These are phyloP conservation scores for Gossypium schwendimanii DNA, from an alignment of 441 rosid genomes.

Conservation along the genomic window DNA sequence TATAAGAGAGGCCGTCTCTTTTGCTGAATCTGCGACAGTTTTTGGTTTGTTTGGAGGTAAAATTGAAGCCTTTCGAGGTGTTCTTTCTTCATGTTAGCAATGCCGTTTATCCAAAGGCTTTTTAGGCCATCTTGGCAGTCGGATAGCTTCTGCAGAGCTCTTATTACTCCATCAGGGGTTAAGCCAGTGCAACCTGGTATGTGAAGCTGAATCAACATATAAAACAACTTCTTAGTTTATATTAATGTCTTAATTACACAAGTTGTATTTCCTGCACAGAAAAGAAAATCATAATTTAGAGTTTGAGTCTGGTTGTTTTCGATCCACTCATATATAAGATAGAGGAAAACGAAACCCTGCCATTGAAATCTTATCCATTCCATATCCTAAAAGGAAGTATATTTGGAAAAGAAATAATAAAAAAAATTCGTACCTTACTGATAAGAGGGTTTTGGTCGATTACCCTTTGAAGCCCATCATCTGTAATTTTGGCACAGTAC, in stretches of 20 bases:
- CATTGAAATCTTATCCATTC: slow-evolving; percentile 8
- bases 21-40: neutral
- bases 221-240: neutral
- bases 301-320: neutral
- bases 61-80: slow-evolving; percentile 27
- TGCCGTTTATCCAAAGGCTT: slow-evolving; percentile 38
- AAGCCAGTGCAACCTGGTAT: slow-evolving; percentile 57
- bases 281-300: neutral
- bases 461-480: slow-evolving; percentile 40
- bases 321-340: neutral
- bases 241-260: too few relatives aligned
- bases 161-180: slow-evolving; percentile 64
- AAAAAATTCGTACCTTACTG: slow-evolving; percentile 26
- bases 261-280: neutral
- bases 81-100: slow-evolving; percentile 34
- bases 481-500: slow-evolving; percentile 35
- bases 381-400: too few relatives aligned
- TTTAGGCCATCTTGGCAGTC: slow-evolving; percentile 22
- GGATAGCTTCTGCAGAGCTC: slow-evolving; percentile 42
- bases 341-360: neutral
- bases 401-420: neutral
- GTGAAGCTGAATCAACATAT: slow-evolving; percentile 35
- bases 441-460: slow-evolving; percentile 38
- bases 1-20: slow-evolving; percentile 8
- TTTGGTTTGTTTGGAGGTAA: neutral